Evolutionary conservation across 192 early-diverging fungal genomes (phyloP), one percentile per base, ranked within the genome.

Genomic region (Coemansia sp.): DNA sequence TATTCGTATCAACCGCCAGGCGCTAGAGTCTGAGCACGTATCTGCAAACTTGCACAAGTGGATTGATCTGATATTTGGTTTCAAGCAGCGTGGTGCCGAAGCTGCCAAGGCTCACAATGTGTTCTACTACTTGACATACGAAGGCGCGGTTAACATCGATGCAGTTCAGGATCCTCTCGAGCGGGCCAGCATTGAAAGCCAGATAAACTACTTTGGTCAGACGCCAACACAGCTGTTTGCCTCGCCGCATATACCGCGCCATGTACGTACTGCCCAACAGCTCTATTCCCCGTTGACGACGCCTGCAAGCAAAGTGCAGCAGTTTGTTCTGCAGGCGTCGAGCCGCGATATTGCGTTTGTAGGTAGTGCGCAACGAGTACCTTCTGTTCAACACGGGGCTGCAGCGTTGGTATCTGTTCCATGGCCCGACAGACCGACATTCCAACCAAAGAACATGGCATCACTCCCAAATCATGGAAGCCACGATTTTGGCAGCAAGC

Each of bases 141-240:
- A 98, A 65, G 93, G 93, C 5, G 94, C 93, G n/a, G 91, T 98
- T 57, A 90, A 95, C 78, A 74, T 98, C 54, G 94, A 97, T 68
- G 72, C 87, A 3, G 90, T 98, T 34, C 85, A 86, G 34, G 94
- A 98, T 69, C 90, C 92, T 2, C 81, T 97, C 23, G 94, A 98
- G 70, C 86, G 92, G 44, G 85, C 87, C 14, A 90, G 93, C 5
- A 92, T 93, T 14, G 93, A 93, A 54, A 94, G 93, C 59, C 93
- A 94, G 64, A 98, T 98, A 62, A 87, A 97, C 72, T 94, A 98
- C 78, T 98, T 98, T 88, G 96, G 96, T 5, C 96, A 98, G 74
- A 98, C 96, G 2, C 94, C 96, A 11, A 83, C 87, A 10, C 92
- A 95, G 66, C 71, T 98, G 57, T 96, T 98, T 61, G 88, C 84